phyloP scores from a whole-genome alignment of 805 yeast genomes.

The Wickerhamiella sorbophila region DNA sequence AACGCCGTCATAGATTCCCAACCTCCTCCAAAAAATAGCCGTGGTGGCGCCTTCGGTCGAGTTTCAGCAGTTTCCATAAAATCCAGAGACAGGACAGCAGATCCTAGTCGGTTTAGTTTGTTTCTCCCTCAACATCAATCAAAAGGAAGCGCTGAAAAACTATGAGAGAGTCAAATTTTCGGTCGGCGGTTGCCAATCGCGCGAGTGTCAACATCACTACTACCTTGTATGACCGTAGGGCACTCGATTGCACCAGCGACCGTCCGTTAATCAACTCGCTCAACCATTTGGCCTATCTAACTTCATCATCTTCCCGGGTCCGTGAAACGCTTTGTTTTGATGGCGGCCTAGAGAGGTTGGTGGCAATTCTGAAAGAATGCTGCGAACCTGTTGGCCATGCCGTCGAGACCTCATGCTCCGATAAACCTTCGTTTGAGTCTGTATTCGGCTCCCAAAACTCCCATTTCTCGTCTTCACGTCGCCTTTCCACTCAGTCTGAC shows the following conservation, averaged over 20 bases:
- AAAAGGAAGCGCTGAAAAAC: neutral
- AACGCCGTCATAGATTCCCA: neutral
- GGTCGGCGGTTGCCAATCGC: slow-evolving; percentile 60
- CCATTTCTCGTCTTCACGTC: neutral
- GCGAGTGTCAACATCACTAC: slow-evolving; percentile 90
- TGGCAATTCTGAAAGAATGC: slow-evolving; percentile 75
- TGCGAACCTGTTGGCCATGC: slow-evolving; percentile 20
- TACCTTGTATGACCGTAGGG: slow-evolving; percentile 79
- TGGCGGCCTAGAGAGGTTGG: slow-evolving; percentile 84
- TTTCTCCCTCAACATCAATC: too few relatives aligned
- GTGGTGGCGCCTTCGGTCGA: neutral
- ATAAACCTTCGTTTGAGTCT: neutral
- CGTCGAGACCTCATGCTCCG: neutral
- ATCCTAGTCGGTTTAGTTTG: too few relatives aligned
- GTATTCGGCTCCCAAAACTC: neutral
- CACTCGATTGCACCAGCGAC: slow-evolving; percentile 79
- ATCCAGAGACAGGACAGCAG: neutral
- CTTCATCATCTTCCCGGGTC: slow-evolving; percentile 74
- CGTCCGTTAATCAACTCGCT: slow-evolving; percentile 83
- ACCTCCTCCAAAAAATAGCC: neutral
- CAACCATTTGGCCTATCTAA: slow-evolving; percentile 76
- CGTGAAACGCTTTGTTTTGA: slow-evolving; percentile 79
- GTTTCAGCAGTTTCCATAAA: neutral
- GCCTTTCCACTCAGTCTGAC: neutral
- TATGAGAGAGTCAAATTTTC: slow-evolving; percentile 86